A percentile compares a stretch with the other conserved stretches of the same genome.
phyloP scores from a whole-genome alignment of 208 protist species.

The Lotmaria passim region DNA sequence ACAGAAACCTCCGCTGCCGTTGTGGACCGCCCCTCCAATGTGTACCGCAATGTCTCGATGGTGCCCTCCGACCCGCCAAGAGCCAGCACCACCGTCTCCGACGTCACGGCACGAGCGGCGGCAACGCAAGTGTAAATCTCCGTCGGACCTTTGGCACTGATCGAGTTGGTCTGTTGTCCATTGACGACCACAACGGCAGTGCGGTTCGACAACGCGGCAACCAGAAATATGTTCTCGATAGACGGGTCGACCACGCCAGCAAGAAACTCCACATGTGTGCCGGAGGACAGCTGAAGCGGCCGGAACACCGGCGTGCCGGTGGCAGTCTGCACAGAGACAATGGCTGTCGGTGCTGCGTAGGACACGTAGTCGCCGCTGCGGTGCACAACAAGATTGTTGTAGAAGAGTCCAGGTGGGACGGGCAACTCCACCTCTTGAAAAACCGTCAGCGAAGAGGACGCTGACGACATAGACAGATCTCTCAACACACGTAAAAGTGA shows the following conservation, averaged over 20 bases:
- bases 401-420: conserved; percentile 36
- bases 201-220: conserved; percentile 9
- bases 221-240: conserved; percentile 22
- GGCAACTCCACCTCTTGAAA: conserved; percentile 22
- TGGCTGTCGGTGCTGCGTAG: conserved; percentile 29
- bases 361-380: conserved; percentile 20
- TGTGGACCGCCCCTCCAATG: conserved; percentile 4
- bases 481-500: not conserved
- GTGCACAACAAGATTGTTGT: conserved; percentile 55
- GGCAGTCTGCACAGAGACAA: conserved; percentile 34
- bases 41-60: conserved; percentile 1
- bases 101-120: not conserved
- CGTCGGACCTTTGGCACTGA: not conserved
- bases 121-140: conserved; percentile 12
- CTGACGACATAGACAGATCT: not conserved
- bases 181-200: conserved; percentile 22
- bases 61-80: conserved; percentile 22
- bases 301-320: conserved; percentile 31
- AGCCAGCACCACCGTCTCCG: conserved; percentile 14
- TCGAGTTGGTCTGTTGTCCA: conserved; percentile 18
- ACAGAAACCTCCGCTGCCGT: not conserved
- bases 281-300: conserved; percentile 13
- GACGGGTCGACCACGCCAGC: conserved; percentile 12
- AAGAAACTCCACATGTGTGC: conserved; percentile 5
- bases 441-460: conserved; percentile 8